These are phyloP conservation scores for Eucalyptus dawsonii DNA, from an alignment of 345 rosid genomes.

Conservation along the genomic window DNA sequence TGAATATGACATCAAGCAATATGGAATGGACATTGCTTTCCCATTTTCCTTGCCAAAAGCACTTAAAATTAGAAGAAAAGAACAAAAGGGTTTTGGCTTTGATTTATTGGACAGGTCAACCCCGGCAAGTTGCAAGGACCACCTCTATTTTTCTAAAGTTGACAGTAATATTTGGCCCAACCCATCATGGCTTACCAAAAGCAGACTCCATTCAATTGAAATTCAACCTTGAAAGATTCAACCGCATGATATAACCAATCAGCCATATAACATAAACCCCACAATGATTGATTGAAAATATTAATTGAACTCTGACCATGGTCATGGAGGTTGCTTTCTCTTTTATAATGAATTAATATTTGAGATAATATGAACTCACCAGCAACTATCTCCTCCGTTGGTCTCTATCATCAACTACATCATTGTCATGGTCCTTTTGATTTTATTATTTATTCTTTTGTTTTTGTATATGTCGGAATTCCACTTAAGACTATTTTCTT, in stretches of 20 bases:
- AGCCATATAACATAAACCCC: not conserved
- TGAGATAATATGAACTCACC: not conserved
- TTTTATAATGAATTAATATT: not conserved
- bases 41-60: not conserved
- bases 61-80: not conserved
- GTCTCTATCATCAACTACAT: not conserved
- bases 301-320: not conserved
- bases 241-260: not conserved
- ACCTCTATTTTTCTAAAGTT: not conserved
- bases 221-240: not conserved
- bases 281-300: not conserved
- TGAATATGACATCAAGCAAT: not conserved
- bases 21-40: not conserved
- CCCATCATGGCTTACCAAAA: not conserved
- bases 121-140: not conserved
- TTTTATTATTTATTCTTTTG: not conserved
- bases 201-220: not conserved
- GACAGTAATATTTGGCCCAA: not conserved
- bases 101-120: not conserved
- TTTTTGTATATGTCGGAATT: not conserved
- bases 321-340: not conserved
- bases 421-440: not conserved
- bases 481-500: not conserved
- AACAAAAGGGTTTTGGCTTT: not conserved
- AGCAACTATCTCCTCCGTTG: not conserved